Percentiles rank a stretch among this genome's conserved stretches.
Evolutionary conservation across 2,329 filamentous ascomycete genomes (phyloP).

Genomic region (Didymella keratinophila): DNA sequence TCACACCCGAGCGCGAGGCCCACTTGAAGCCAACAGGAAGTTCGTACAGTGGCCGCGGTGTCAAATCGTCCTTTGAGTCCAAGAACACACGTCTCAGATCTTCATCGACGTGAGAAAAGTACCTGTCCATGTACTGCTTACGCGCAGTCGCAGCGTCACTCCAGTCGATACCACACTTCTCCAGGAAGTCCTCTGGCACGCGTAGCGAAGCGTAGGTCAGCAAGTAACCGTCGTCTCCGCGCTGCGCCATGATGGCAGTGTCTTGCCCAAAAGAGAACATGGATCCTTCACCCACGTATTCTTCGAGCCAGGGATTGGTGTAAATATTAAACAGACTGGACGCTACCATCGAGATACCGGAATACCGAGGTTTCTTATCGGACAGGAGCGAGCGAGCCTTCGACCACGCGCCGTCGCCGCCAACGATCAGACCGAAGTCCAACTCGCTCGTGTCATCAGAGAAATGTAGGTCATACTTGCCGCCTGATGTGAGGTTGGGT

Average conservation of each 20-base stretch:
- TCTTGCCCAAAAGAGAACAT: slow-evolving; percentile 51
- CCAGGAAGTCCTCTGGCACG: slow-evolving; percentile 50
- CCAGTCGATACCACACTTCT: slow-evolving; percentile 57
- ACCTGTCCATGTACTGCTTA: slow-evolving; percentile 30
- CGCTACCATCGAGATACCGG: slow-evolving; percentile 56
- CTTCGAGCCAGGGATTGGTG: slow-evolving; percentile 53
- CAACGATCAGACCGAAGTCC: slow-evolving; percentile 57
- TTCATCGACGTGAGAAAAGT: slow-evolving; percentile 47
- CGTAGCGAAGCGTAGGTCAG: slow-evolving; percentile 50
- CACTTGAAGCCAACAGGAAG: slow-evolving; percentile 63
- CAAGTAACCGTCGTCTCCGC: slow-evolving; percentile 60
- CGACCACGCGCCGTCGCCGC: slow-evolving; percentile 59
- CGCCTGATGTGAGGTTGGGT: slow-evolving; percentile 1
- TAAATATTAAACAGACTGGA: slow-evolving; percentile 55
- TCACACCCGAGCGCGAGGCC: slow-evolving; percentile 58
- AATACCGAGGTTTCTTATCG: slow-evolving; percentile 55
- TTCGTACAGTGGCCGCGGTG: slow-evolving; percentile 56
- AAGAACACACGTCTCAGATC: slow-evolving; percentile 35
- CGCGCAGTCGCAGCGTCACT: slow-evolving; percentile 49
- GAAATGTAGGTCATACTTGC: slow-evolving; percentile 42
- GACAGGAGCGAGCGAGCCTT: slow-evolving; percentile 43
- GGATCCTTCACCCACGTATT: slow-evolving; percentile 54
- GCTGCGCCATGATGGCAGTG: slow-evolving; percentile 51
- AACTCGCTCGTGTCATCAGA: slow-evolving; percentile 38
- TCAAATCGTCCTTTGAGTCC: slow-evolving; percentile 26